Evolutionary conservation across 345 rosid species (phyloP), one percentile per base, ranked within the genome.

Genomic region (Salix koriyanagi): DNA sequence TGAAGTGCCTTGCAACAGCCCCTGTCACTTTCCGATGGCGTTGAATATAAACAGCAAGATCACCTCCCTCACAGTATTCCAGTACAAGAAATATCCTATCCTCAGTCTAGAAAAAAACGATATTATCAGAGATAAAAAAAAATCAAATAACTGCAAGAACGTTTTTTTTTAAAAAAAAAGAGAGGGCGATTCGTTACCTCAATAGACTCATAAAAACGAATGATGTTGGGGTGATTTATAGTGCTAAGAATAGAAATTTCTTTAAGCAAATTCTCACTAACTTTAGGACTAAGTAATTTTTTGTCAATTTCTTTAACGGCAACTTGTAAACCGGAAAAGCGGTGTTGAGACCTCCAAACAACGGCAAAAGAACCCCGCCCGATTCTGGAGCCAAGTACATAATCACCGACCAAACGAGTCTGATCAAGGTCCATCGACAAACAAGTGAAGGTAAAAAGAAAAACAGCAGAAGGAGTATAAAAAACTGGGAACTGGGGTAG

Each of bases 51-150:
- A 76, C 88, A 30, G 92, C 89, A 75, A 92, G 94, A 84, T 91
- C 97, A 79, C 97, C 97, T 69, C 97, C 96, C 62, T 86, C 90
- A 71, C 97, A 92, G 72, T 87, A 92, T 84, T 92, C 97, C 94
- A 92, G 78, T 9, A 92, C 91, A 23, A 92, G 88, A 44, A 74
- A 92, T 32, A 92, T 88, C 84, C 50, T 88, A 78, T 92, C 92
- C 36, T 81, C 76, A 69, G 86, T 89, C 97, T 92, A 82, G 76
- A 54, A 4, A 54, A 34, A 37, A 12, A 54, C 6, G 26, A 56
- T 39, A 54, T 1, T 4, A n/a, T 6, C 13, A 68, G 13, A 69
- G 12, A 32, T 4, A 32, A 44, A 19, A 30, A 26, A 69, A 30
- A 13, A 74, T 77, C 48, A 50, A 50, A 9, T 44, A 7, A 66